Evolutionary conservation across 306 rosid genomes (phyloP).

Genomic region (Hylodesmum podocarpum): DNA sequence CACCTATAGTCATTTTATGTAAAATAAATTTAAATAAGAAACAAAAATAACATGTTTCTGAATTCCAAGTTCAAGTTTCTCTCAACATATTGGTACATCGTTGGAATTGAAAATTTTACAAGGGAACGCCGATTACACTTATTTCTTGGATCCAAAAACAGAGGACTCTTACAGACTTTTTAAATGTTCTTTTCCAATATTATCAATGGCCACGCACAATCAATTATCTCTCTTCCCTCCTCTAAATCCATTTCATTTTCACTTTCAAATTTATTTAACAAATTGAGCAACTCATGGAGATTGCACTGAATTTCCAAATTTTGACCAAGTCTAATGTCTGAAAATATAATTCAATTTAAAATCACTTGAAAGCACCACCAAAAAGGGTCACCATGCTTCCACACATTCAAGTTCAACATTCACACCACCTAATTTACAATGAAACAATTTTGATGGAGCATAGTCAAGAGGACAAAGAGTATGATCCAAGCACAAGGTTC

Average conservation of each 20-base stretch:
- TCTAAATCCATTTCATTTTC: neutral
- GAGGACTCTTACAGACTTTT: neutral
- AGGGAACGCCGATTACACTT: neutral
- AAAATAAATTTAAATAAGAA: neutral
- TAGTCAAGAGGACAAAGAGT: neutral
- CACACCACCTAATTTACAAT: neutral
- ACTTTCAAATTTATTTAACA: neutral
- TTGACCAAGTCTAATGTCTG: neutral
- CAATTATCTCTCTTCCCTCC: neutral
- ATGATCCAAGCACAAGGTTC: neutral
- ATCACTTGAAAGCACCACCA: neutral
- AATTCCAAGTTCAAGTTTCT: slow-evolving; percentile 1
- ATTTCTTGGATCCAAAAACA: slow-evolving; percentile 8
- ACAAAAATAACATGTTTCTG: neutral
- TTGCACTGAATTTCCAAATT: neutral
- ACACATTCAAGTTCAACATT: neutral
- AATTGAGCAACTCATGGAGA: neutral
- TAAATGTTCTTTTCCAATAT: neutral
- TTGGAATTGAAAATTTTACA: neutral
- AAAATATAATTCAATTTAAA: neutral
- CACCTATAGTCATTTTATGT: slow-evolving; percentile 44
- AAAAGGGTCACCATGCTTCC: neutral
- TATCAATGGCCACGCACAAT: neutral
- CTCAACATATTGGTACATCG: neutral
- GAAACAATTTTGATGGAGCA: neutral